Base-by-base conservation (phyloP, 2,329 filamentous ascomycete species). In the Colletotrichum costaricense region DNA sequence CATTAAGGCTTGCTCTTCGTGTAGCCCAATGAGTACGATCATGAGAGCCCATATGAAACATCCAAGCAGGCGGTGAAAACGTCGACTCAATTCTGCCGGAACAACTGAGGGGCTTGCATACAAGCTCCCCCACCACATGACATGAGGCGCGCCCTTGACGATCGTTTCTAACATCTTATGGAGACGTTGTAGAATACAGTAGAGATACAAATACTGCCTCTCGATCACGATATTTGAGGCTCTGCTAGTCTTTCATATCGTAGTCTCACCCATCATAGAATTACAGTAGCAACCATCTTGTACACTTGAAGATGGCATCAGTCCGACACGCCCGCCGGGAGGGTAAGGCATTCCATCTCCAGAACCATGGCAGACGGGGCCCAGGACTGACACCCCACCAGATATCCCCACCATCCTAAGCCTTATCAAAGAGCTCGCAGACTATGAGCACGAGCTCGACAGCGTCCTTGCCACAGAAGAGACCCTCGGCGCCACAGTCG, bases 401-500 rank as follows among this genome's bases (percentile, higher is more conserved):
- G 96, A 98, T 79, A 90, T 97, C 70, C 90, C 92, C 28, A 86
- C 87, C n/a, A 98, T 98, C 81, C 90, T 98, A 30, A 84, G 87
- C 76, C 88, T 98, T 79, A 95, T 98, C 83, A 89, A 91, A 67
- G 96, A 95, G 80, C 91, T 98, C 9, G 96, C 96, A 77, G 90
- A 92, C 77, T 98, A 98, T 86, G 95, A 98, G 82, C 91, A 96
- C 33, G 93, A 93, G 78, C 86, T 92, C 3, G 86, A 92, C 77
- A 84, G 88, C 76, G 95, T 97, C 76, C 88, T 94, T 80, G 95
- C 96, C 0, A 98, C 95, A 30, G 89, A 93, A 75, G 89, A 91
- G 38, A 91, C 89, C 28, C 92, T 98, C 46, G 84, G 88, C 9
- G 85, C 87, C 42, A 98, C 95, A 26, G 92, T 98, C 76, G 93